Conservation (phyloP, 768 basidiomycete genomes). For the Kondoa malvinella region DNA sequence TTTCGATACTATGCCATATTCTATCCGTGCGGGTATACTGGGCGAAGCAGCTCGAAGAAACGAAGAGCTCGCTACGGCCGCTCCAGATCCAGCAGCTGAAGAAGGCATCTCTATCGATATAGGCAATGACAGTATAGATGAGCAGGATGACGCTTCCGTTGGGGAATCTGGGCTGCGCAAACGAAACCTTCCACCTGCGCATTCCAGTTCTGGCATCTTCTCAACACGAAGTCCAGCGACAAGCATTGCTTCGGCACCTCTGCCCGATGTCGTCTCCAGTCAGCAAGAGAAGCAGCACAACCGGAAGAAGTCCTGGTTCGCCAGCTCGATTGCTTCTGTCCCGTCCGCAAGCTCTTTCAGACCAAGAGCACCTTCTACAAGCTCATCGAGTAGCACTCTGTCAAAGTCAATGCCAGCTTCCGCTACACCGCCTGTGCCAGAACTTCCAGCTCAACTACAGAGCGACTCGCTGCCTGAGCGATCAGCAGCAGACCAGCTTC, state of each 20-base stretch:
- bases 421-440: background rate
- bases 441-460: background rate
- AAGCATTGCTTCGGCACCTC: background rate
- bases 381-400: background rate
- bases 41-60: constrained; percentile 44
- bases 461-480: background rate
- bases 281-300: constrained; percentile 10
- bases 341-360: background rate
- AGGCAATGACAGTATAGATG: background rate
- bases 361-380: background rate
- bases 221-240: background rate
- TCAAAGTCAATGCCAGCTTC: background rate
- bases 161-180: constrained; percentile 13
- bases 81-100: background rate
- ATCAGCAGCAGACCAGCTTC: background rate
- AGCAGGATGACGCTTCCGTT: background rate
- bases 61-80: constrained; percentile 3
- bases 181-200: constrained; percentile 1
- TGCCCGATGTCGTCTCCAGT: background rate
- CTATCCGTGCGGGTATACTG: constrained; percentile 76
- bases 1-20: constrained; percentile 55
- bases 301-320: constrained; percentile 17
- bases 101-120: background rate
- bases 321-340: background rate
- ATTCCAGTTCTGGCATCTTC: background rate